Evolutionary conservation across 2,329 filamentous ascomycete genomes (phyloP).

Genomic region (Ascochyta pisi): DNA sequence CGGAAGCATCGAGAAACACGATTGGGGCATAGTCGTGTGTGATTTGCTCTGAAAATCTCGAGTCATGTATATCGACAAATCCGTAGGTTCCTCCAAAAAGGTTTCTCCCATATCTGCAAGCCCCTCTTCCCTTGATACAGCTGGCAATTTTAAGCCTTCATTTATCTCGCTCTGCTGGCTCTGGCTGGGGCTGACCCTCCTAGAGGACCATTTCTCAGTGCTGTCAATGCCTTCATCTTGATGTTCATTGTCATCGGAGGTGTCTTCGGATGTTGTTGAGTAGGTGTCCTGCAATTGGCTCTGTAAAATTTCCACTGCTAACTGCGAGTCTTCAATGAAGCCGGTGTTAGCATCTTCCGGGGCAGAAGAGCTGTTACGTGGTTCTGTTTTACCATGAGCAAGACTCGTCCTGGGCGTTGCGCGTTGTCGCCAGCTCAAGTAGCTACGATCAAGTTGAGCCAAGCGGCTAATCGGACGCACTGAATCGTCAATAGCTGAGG

Average conservation of each 20-base stretch:
- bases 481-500: constrained; percentile 11
- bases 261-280: constrained; percentile 31
- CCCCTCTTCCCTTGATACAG: not conserved
- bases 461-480: constrained; percentile 29
- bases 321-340: constrained; percentile 54
- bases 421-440: constrained; percentile 31
- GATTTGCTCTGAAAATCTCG: not conserved
- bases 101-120: not conserved
- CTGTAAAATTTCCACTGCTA: constrained; percentile 50
- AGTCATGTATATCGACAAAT: not conserved
- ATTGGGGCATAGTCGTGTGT: not conserved
- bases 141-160: not conserved
- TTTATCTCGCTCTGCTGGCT: not conserved
- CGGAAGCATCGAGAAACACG: constrained; percentile 29
- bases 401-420: constrained; percentile 18
- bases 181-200: too few relatives aligned
- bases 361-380: not conserved
- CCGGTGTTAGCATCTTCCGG: constrained; percentile 20
- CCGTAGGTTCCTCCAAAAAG: not conserved
- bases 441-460: constrained; percentile 35
- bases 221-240: not conserved
- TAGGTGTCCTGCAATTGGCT: constrained; percentile 48
- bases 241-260: constrained; percentile 25
- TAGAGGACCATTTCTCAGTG: not conserved
- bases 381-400: not conserved